These are phyloP conservation scores for Chaetomium cochliodes DNA, from an alignment of 495 filamentous ascomycete genomes.

Conservation along the genomic window DNA sequence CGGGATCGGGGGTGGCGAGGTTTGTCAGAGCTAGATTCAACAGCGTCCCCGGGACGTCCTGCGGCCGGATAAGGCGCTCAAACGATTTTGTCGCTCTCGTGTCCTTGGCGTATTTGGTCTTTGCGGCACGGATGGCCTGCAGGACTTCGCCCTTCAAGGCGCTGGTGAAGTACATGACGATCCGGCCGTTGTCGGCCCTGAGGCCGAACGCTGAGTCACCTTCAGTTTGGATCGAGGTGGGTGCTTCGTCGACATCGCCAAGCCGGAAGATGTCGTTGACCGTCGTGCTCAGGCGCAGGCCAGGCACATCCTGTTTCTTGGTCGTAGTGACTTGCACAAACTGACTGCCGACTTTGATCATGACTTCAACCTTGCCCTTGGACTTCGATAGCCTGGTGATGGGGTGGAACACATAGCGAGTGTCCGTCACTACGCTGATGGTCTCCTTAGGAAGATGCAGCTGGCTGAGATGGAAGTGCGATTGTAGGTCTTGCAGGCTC, in stretches of 20 bases:
- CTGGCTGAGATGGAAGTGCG: slow-evolving; percentile 62
- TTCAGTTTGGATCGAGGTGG: slow-evolving; percentile 59
- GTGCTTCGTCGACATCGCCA: slow-evolving; percentile 61
- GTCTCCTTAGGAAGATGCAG: slow-evolving; percentile 66
- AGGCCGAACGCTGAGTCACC: slow-evolving; percentile 67
- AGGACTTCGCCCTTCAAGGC: slow-evolving; percentile 59
- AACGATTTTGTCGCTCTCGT: slow-evolving; percentile 54
- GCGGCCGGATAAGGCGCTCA: slow-evolving; percentile 61
- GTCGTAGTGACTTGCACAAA: slow-evolving; percentile 67
- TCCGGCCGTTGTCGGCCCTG: slow-evolving; percentile 63
- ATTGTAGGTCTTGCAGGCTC: slow-evolving; percentile 58
- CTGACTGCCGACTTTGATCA: slow-evolving; percentile 62
- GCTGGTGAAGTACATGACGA: slow-evolving; percentile 65
- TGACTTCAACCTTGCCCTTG: slow-evolving; percentile 63
- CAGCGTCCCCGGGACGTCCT: slow-evolving; percentile 66
- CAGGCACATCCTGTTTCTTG: slow-evolving; percentile 64
- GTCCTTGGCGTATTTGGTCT: slow-evolving; percentile 60
- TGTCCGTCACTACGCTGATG: slow-evolving; percentile 61
- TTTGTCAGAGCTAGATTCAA: slow-evolving; percentile 65
- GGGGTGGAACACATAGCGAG: slow-evolving; percentile 61
- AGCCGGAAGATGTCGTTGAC: slow-evolving; percentile 68
- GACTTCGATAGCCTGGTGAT: slow-evolving; percentile 63
- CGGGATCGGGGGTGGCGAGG: slow-evolving; percentile 56
- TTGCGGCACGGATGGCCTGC: slow-evolving; percentile 58
- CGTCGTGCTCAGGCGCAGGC: slow-evolving; percentile 55